These are phyloP conservation scores for Bromus sterilis DNA, from an alignment of 176 grass and related monocot genomes.

Conservation along the genomic window DNA sequence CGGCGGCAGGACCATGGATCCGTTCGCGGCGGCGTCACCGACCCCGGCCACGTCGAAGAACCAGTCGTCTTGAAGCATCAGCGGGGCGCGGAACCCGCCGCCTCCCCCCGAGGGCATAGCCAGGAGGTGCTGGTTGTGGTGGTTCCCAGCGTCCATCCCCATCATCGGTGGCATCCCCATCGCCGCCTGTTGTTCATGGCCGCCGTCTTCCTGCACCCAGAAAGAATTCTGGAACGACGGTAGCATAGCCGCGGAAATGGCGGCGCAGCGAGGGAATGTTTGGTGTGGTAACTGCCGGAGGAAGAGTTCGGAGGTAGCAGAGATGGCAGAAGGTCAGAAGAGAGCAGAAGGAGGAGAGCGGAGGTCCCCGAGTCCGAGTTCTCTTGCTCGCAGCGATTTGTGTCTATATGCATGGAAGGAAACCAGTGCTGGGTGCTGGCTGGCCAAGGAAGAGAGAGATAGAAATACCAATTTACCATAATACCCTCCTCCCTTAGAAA, in stretches of 20 bases:
- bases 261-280: neutral
- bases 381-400: neutral
- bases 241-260: conserved; percentile 33
- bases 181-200: neutral
- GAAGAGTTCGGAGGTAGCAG: conserved; percentile 10
- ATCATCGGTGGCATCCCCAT: conserved; percentile 4
- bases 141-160: neutral
- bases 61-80: conserved; percentile 28
- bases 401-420: conserved; percentile 14
- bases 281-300: neutral
- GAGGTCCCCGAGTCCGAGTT: neutral
- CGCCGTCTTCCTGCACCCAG: conserved; percentile 52
- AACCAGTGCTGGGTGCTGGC: neutral
- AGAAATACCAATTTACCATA: neutral
- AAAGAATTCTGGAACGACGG: conserved; percentile 39
- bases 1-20: conserved; percentile 15
- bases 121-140: conserved; percentile 18
- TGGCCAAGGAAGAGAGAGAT: neutral
- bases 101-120: neutral
- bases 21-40: conserved; percentile 6
- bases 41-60: conserved; percentile 17
- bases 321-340: conserved; percentile 13
- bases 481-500: too few relatives aligned
- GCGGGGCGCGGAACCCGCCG: neutral
- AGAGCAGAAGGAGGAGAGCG: neutral